Evolutionary conservation across 805 yeast species (phyloP).

Genomic region (Zygosaccharomyces bisporus): DNA sequence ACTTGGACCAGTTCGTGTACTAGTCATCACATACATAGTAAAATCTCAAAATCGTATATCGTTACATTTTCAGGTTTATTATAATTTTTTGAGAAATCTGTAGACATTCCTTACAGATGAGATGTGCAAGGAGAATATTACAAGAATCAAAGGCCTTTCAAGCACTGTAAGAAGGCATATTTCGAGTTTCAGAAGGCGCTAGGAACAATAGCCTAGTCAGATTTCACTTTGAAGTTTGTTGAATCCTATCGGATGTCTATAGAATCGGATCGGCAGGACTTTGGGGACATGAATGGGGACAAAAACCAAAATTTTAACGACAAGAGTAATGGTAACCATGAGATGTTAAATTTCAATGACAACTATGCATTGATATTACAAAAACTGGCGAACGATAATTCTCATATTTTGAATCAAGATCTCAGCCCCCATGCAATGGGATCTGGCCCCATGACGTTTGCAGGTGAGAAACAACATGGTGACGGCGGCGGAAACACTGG

Average conservation of each 20-base stretch:
- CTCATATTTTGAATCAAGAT: conserved; percentile 9
- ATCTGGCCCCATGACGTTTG: not conserved
- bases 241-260: not conserved
- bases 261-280: conserved; percentile 6
- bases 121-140: not conserved
- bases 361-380: conserved; percentile 28
- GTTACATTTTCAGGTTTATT: not conserved
- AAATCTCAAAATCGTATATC: conserved; percentile 2
- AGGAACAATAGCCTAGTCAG: not conserved
- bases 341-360: conserved; percentile 27
- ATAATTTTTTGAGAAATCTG: conserved; percentile 2
- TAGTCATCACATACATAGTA: conserved; percentile 10
- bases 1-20: conserved; percentile 81
- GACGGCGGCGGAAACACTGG: conserved; percentile 5
- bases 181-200: not conserved
- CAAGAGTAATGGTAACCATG: conserved; percentile 16
- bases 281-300: conserved; percentile 2
- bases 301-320: conserved; percentile 4
- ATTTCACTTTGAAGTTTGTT: not conserved
- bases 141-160: not conserved
- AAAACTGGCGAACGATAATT: conserved; percentile 22
- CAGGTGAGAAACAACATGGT: conserved; percentile 4
- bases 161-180: not conserved
- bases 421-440: conserved; percentile 7
- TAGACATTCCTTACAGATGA: conserved; percentile 4